phyloP scores from a whole-genome alignment of 495 filamentous ascomycete genomes.

The Viridothelium virens region DNA sequence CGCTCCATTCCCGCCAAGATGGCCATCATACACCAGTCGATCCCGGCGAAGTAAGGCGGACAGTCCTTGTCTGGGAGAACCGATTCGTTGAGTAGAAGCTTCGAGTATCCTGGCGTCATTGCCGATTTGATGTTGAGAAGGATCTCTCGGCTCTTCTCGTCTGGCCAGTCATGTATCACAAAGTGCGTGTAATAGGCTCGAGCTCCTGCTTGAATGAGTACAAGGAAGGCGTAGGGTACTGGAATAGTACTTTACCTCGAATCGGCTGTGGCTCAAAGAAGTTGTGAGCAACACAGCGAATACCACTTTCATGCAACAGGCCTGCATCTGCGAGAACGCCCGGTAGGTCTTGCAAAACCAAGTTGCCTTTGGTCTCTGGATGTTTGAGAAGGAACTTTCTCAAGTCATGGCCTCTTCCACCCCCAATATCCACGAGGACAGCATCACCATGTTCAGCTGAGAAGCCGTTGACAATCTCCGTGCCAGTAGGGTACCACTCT shows the following conservation, averaged over 20 bases:
- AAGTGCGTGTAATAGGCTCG: conserved; percentile 18
- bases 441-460: conserved; percentile 5
- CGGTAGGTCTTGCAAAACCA: conserved; percentile 20
- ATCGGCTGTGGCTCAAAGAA: conserved; percentile 22
- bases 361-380: conserved; percentile 17
- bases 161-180: conserved; percentile 24
- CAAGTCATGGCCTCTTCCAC: conserved; percentile 18
- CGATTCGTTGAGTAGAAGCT: conserved; percentile 19
- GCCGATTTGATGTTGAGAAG: conserved; percentile 15
- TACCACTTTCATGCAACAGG: neutral
- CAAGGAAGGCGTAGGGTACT: neutral
- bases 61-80: conserved; percentile 15
- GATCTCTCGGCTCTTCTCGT: conserved; percentile 19
- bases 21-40: conserved; percentile 16
- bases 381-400: conserved; percentile 7
- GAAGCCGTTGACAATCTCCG: conserved; percentile 2
- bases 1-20: conserved; percentile 15
- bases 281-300: conserved; percentile 15
- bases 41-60: neutral
- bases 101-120: conserved; percentile 23
- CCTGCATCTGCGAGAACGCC: neutral
- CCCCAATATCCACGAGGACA: conserved; percentile 18
- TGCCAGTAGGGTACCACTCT: conserved; percentile 11
- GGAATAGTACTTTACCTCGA: neutral
- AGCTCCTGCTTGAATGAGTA: conserved; percentile 12